These are phyloP conservation scores for Acephala macrosclerotiorum DNA, from an alignment of 2,329 filamentous ascomycete genomes.

Conservation along the genomic window DNA sequence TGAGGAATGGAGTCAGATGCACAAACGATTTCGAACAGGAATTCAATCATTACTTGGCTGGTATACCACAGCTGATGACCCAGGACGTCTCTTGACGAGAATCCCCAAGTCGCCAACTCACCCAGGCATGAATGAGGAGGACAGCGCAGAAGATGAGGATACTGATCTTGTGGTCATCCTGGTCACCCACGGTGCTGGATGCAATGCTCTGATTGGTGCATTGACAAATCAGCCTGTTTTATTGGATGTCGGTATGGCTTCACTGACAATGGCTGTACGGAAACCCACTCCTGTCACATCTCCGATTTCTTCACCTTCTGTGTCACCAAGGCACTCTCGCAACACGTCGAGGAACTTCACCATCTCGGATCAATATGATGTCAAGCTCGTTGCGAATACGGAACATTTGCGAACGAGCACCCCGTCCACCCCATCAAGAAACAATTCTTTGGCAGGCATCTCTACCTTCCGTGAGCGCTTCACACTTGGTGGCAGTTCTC, in stretches of 20 bases:
- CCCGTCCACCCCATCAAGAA: slow-evolving; percentile 47
- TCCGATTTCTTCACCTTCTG: slow-evolving; percentile 29
- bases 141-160: slow-evolving; percentile 63
- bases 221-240: slow-evolving; percentile 91
- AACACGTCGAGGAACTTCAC: slow-evolving; percentile 48
- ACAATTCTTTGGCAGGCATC: slow-evolving; percentile 40
- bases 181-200: slow-evolving; percentile 93
- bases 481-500: slow-evolving; percentile 23
- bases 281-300: slow-evolving; percentile 48
- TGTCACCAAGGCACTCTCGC: slow-evolving; percentile 49
- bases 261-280: slow-evolving; percentile 84
- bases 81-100: slow-evolving; percentile 59
- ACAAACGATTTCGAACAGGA: slow-evolving; percentile 84
- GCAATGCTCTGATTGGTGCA: slow-evolving; percentile 92
- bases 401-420: slow-evolving; percentile 68
- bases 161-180: slow-evolving; percentile 83
- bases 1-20: slow-evolving; percentile 97
- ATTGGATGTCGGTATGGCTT: slow-evolving; percentile 88
- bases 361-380: slow-evolving; percentile 72
- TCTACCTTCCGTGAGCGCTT: slow-evolving; percentile 40
- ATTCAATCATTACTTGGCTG: slow-evolving; percentile 82
- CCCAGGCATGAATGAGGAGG: slow-evolving; percentile 45
- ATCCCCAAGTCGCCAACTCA: slow-evolving; percentile 47
- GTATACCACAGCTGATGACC: slow-evolving; percentile 70
- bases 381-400: slow-evolving; percentile 76